A percentile compares a stretch with the other conserved stretches of the same genome.
phyloP scores from a whole-genome alignment of 768 basidiomycete species.

The Trametes elegans region DNA sequence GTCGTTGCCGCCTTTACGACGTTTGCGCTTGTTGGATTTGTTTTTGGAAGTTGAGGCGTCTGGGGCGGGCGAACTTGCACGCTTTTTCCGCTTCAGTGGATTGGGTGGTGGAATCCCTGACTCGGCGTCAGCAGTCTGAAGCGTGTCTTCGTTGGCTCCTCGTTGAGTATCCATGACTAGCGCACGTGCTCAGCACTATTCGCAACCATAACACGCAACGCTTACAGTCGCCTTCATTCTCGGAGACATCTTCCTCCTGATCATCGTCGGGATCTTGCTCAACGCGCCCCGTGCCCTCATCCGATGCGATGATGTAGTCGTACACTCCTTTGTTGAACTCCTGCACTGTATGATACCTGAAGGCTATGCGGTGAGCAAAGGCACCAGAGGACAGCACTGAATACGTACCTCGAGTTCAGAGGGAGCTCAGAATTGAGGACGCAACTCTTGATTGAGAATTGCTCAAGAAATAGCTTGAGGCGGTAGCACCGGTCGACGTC shows the following conservation, averaged over 20 bases:
- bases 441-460: slow-evolving; percentile 94
- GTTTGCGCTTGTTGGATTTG: slow-evolving; percentile 52
- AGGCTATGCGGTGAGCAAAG: slow-evolving; percentile 3
- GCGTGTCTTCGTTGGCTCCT: slow-evolving; percentile 21
- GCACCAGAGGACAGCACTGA: background rate
- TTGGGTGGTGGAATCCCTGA: slow-evolving; percentile 23
- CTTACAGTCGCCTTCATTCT: slow-evolving; percentile 38
- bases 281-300: slow-evolving; percentile 67
- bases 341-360: slow-evolving; percentile 94
- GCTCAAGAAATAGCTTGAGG: slow-evolving; percentile 96
- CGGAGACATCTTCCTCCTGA: slow-evolving; percentile 37
- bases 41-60: slow-evolving; percentile 12
- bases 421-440: slow-evolving; percentile 96
- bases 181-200: background rate
- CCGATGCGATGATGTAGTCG: slow-evolving; percentile 97
- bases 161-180: slow-evolving; percentile 59
- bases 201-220: slow-evolving; percentile 18
- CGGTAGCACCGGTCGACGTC: slow-evolving; percentile 93
- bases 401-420: slow-evolving; percentile 76
- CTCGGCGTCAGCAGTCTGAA: slow-evolving; percentile 28
- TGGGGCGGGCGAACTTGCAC: slow-evolving; percentile 38
- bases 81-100: slow-evolving; percentile 59
- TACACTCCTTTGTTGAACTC: slow-evolving; percentile 99
- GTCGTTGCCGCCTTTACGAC: slow-evolving; percentile 42
- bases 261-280: slow-evolving; percentile 53